Conservation (phyloP, 2,329 filamentous ascomycete genomes). For the Diaporthe sp. region DNA sequence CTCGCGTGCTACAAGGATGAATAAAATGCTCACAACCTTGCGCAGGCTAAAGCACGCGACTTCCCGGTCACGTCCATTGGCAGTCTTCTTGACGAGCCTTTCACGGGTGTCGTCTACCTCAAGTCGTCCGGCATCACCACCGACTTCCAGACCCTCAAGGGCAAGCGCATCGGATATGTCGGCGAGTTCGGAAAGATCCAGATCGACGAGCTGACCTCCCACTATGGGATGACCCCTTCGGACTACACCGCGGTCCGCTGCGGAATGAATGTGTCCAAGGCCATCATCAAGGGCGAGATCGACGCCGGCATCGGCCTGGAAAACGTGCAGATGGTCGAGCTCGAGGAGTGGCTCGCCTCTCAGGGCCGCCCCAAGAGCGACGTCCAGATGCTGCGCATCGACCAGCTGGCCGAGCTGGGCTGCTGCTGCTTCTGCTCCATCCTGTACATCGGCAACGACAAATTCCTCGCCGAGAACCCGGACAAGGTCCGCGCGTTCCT, state of each 20-base stretch:
- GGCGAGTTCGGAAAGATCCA: slow-evolving; percentile 87
- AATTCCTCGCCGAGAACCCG: slow-evolving; percentile 73
- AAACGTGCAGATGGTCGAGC: slow-evolving; percentile 86
- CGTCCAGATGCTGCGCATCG: slow-evolving; percentile 84
- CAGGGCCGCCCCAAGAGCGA: slow-evolving; percentile 72
- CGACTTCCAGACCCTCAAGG: slow-evolving; percentile 80
- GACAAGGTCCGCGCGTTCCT: slow-evolving; percentile 76
- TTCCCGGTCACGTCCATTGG: slow-evolving; percentile 80
- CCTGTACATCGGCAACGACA: slow-evolving; percentile 82
- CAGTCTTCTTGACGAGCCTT: slow-evolving; percentile 81
- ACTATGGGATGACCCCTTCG: slow-evolving; percentile 78
- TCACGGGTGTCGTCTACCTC: slow-evolving; percentile 82
- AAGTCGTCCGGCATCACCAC: slow-evolving; percentile 79
- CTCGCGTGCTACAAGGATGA: slow-evolving; percentile 1
- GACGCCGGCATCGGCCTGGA: slow-evolving; percentile 80
- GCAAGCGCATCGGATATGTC: slow-evolving; percentile 82
- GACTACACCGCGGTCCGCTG: slow-evolving; percentile 83
- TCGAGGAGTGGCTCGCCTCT: slow-evolving; percentile 77
- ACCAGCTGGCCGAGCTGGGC: slow-evolving; percentile 81
- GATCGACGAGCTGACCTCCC: slow-evolving; percentile 82
- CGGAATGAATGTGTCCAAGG: slow-evolving; percentile 84
- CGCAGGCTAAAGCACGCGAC: slow-evolving; percentile 75
- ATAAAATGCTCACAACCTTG: not conserved
- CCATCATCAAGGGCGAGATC: slow-evolving; percentile 78
- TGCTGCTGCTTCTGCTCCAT: slow-evolving; percentile 89